phyloP scores from a whole-genome alignment of 108 stramenopile genomes.

The Cyclotella atomus region DNA sequence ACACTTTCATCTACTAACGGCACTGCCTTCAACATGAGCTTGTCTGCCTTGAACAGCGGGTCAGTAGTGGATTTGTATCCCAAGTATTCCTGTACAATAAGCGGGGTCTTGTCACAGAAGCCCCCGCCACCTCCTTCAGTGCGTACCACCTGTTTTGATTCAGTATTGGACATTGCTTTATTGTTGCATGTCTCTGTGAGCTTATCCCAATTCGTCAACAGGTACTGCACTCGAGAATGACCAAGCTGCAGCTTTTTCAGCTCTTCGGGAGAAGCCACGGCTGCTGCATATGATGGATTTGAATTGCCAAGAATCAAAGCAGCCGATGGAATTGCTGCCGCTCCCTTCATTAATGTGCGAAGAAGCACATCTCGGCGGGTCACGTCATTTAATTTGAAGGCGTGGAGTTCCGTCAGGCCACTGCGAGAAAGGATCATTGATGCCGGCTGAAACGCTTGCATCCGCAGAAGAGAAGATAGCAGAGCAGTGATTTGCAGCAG shows the following conservation, averaged over 20 bases:
- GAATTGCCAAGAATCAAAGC: not conserved
- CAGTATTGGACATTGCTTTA: constrained; percentile 56
- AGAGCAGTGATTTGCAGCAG: too few relatives aligned
- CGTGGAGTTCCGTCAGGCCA: too few relatives aligned
- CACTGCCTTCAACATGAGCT: constrained; percentile 69
- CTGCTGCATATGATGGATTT: constrained; percentile 3
- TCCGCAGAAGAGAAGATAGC: too few relatives aligned
- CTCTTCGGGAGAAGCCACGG: constrained; percentile 54
- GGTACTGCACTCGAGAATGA: constrained; percentile 67
- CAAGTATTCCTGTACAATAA: constrained; percentile 61
- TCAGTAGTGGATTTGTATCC: constrained; percentile 64
- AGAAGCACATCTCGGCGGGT: too few relatives aligned
- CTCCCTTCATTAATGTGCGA: too few relatives aligned
- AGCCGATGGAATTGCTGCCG: too few relatives aligned
- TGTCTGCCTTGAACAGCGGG: constrained; percentile 77
- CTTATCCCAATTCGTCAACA: constrained; percentile 73
- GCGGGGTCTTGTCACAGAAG: constrained; percentile 70
- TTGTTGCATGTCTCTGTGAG: constrained; percentile 69
- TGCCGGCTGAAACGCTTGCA: too few relatives aligned
- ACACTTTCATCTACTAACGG: constrained; percentile 61
- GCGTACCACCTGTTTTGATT: constrained; percentile 69
- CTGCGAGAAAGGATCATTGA: too few relatives aligned
- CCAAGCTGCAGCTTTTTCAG: constrained; percentile 66
- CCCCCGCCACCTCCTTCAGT: constrained; percentile 78
- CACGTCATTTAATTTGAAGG: too few relatives aligned